Conservation (phyloP, 192 early-diverging fungal genomes). For the Bifiguratus adelaidae region DNA sequence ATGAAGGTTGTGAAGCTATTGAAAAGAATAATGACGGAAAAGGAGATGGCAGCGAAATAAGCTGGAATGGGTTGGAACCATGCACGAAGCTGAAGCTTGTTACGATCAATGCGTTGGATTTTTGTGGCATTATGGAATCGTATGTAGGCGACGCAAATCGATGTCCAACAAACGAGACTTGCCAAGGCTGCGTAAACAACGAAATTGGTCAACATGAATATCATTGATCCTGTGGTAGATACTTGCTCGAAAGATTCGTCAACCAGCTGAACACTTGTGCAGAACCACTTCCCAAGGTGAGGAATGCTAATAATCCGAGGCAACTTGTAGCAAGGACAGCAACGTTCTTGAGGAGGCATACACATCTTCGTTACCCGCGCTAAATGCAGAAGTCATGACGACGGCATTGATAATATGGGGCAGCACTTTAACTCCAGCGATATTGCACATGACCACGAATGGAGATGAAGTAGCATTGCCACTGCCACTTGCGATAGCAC, state of each 20-base stretch:
- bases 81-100: too few species aligned
- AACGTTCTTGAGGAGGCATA: conserved; percentile 76
- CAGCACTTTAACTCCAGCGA: conserved; percentile 48
- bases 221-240: too few species aligned
- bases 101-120: conserved; percentile 63
- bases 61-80: too few species aligned
- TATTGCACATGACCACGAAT: conserved; percentile 55
- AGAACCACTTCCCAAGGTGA: conserved; percentile 52
- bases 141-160: conserved; percentile 70
- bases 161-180: conserved; percentile 76
- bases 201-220: too few species aligned
- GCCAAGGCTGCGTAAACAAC: conserved; percentile 69
- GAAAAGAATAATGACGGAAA: too few species aligned
- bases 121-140: conserved; percentile 74
- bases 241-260: conserved; percentile 42
- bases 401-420: conserved; percentile 66
- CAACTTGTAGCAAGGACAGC: conserved; percentile 47
- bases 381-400: conserved; percentile 53
- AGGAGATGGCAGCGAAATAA: too few species aligned
- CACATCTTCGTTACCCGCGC: conserved; percentile 79
- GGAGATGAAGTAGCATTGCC: conserved; percentile 47
- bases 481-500: too few species aligned
- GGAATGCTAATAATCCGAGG: conserved; percentile 51
- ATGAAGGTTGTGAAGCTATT: too few species aligned
- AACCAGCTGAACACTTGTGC: conserved; percentile 62